Conservation (phyloP, 139 green algal genomes). For the Chlamydomonas sp. region DNA sequence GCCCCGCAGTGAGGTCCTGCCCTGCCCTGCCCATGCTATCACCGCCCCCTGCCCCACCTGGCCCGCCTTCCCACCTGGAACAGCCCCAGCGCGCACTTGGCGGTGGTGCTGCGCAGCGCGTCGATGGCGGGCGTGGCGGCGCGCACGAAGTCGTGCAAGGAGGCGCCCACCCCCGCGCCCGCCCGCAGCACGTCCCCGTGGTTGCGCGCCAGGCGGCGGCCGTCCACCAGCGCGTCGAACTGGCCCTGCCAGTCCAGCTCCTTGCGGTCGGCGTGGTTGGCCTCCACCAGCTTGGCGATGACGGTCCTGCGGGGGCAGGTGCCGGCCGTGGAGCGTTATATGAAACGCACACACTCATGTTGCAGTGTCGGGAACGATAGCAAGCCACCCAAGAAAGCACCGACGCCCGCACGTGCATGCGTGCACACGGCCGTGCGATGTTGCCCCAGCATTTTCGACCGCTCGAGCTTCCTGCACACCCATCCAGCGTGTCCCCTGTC, state of each 20-base stretch:
- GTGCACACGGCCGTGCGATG: too few species aligned
- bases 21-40: not conserved
- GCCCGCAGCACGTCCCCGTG: slow-evolving; percentile 57
- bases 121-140: slow-evolving; percentile 72
- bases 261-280: slow-evolving; percentile 76
- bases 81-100: slow-evolving; percentile 72
- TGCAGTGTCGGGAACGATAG: too few species aligned
- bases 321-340: not conserved
- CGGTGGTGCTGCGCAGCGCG: slow-evolving; percentile 73
- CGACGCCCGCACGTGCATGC: too few species aligned
- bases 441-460: too few species aligned
- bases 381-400: too few species aligned
- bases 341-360: too few species aligned
- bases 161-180: slow-evolving; percentile 11
- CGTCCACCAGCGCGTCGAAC: slow-evolving; percentile 76
- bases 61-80: slow-evolving; percentile 63
- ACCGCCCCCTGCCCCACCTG: not conserved
- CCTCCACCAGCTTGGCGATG: slow-evolving; percentile 58
- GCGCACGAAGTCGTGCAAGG: slow-evolving; percentile 72
- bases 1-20: not conserved
- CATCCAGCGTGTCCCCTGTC: too few species aligned
- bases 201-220: slow-evolving; percentile 71
- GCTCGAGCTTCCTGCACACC: too few species aligned
- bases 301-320: slow-evolving; percentile 22
- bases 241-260: slow-evolving; percentile 89